Conservation (phyloP, 768 basidiomycete genomes). For the Auriscalpium microsporum region DNA sequence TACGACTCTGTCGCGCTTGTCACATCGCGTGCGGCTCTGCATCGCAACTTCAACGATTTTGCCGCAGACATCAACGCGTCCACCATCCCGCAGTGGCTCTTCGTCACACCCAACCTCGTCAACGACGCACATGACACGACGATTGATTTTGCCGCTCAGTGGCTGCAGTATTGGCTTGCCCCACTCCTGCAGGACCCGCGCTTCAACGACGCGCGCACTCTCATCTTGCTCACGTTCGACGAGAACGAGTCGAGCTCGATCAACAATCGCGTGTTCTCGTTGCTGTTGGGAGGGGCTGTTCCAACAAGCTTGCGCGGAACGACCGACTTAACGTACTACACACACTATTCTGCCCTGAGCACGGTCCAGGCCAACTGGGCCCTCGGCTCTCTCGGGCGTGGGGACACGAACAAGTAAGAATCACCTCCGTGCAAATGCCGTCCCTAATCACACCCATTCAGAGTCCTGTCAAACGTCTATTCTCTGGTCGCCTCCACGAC, state of each 20-base stretch:
- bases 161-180: constrained; percentile 42
- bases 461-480: constrained; percentile 41
- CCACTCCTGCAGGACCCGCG: constrained; percentile 40
- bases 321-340: constrained; percentile 46
- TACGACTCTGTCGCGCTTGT: constrained; percentile 41
- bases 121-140: constrained; percentile 58
- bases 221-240: constrained; percentile 58
- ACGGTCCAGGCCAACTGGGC: constrained; percentile 56
- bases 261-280: constrained; percentile 39
- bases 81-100: constrained; percentile 50
- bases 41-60: constrained; percentile 58
- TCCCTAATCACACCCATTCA: background rate
- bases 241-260: constrained; percentile 36
- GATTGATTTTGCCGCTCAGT: constrained; percentile 36
- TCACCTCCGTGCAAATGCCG: background rate
- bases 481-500: constrained; percentile 38
- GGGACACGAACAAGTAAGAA: constrained; percentile 40
- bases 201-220: constrained; percentile 47
- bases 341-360: constrained; percentile 50
- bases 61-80: constrained; percentile 42
- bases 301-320: constrained; percentile 34
- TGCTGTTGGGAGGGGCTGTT: constrained; percentile 39
- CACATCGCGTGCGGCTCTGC: constrained; percentile 31
- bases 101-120: constrained; percentile 51
- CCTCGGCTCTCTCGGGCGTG: constrained; percentile 52